These are phyloP conservation scores for Luzula sylvatica DNA, from an alignment of 176 grass and related monocot genomes.

Conservation along the genomic window DNA sequence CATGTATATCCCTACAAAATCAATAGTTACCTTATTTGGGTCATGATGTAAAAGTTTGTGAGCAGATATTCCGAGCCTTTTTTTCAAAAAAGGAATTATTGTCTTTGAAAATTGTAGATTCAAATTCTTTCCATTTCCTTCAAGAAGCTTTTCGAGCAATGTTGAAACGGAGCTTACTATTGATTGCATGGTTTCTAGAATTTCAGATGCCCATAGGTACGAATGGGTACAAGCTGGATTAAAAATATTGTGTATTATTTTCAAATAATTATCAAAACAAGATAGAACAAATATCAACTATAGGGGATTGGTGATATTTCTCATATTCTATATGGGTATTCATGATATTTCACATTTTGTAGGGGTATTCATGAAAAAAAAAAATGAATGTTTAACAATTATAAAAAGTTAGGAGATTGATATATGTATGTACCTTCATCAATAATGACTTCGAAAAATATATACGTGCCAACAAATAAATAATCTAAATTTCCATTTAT, in stretches of 20 bases:
- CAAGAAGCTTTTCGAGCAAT: conserved; percentile 42
- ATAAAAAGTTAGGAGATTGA: background rate
- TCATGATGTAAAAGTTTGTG: conserved; percentile 58
- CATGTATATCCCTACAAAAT: no score
- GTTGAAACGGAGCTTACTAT: conserved; percentile 48
- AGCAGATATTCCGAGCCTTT: conserved; percentile 49
- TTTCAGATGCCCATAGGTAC: conserved; percentile 44
- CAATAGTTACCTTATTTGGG: conserved; percentile 51
- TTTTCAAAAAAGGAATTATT: conserved; percentile 54
- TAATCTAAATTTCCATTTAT: conserved; percentile 45
- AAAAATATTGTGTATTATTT: no score
- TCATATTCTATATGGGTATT: no score
- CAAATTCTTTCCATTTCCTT: conserved; percentile 45
- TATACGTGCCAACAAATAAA: conserved; percentile 53
- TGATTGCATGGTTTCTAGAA: conserved; percentile 74
- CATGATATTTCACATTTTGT: no score
- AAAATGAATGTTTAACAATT: no score
- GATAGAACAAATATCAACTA: no score
- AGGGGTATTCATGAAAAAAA: no score
- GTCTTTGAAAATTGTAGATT: conserved; percentile 40
- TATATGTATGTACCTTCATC: conserved; percentile 41
- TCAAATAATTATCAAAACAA: no score
- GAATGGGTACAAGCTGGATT: conserved; percentile 55
- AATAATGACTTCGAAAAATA: conserved; percentile 58
- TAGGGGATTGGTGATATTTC: no score